A percentile compares a stretch with the other conserved stretches of the same genome.
Evolutionary conservation across 2,329 filamentous ascomycete species (phyloP).

Genomic region (Remersonia thermophila): DNA sequence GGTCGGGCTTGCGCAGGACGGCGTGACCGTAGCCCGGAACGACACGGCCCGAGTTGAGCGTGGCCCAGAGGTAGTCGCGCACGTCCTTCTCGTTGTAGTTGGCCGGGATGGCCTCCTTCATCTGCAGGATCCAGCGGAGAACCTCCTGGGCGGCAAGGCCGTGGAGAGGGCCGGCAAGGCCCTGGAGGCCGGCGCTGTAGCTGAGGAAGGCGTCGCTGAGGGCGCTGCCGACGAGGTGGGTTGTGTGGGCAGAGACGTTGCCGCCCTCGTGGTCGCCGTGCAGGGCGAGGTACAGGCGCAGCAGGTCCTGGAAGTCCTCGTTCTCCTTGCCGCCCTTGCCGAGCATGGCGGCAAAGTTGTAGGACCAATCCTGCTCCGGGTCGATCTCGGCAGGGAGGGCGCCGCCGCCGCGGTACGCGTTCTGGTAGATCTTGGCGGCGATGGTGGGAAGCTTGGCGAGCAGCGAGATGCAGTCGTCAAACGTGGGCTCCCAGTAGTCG

Average conservation of each 20-base stretch:
- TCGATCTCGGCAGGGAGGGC: conserved; percentile 67
- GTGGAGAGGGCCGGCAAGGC: conserved; percentile 86
- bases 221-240: conserved; percentile 88
- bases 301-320: conserved; percentile 87
- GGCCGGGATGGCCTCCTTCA: conserved; percentile 77
- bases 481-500: conserved; percentile 97
- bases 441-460: conserved; percentile 94
- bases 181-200: conserved; percentile 90
- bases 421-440: conserved; percentile 95
- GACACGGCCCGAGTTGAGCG: conserved; percentile 85
- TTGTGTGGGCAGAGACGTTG: conserved; percentile 91
- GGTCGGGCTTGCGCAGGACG: conserved; percentile 91
- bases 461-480: conserved; percentile 86
- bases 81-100: conserved; percentile 72
- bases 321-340: conserved; percentile 81
- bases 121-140: conserved; percentile 89
- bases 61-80: conserved; percentile 80
- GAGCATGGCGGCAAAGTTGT: conserved; percentile 96
- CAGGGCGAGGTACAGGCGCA: conserved; percentile 86
- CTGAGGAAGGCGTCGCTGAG: conserved; percentile 91
- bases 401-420: conserved; percentile 64
- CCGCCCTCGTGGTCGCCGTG: conserved; percentile 98
- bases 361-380: conserved; percentile 83
- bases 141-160: conserved; percentile 92
- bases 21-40: conserved; percentile 93